Evolutionary conservation across 345 rosid species (phyloP).

Genomic region (Tarenaya hassleriana): DNA sequence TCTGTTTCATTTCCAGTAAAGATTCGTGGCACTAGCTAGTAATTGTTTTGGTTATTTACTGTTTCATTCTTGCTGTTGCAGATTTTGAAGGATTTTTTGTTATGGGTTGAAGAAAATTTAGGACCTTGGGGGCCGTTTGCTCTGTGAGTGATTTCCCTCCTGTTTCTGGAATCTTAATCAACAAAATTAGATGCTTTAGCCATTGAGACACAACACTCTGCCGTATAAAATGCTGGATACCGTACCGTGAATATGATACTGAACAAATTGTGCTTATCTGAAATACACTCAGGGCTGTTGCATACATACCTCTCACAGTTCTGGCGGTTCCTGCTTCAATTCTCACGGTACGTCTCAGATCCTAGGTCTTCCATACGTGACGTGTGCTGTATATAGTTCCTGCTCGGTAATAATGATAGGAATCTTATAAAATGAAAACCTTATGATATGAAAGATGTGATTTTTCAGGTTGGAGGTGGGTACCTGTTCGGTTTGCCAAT

Average conservation of each 20-base stretch:
- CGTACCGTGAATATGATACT: too few species aligned
- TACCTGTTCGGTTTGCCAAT: conserved; percentile 91
- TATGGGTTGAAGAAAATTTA: conserved; percentile 92
- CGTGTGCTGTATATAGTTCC: too few species aligned
- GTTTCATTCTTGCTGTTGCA: conserved; percentile 31
- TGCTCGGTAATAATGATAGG: too few species aligned
- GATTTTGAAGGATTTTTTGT: conserved; percentile 83
- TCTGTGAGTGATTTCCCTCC: conserved; percentile 49
- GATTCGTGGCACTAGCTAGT: background rate
- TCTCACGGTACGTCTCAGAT: conserved; percentile 53
- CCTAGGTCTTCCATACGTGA: conserved; percentile 3
- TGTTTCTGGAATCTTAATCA: background rate
- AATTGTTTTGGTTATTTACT: conserved; percentile 19
- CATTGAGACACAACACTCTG: background rate
- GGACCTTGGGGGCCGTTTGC: conserved; percentile 98
- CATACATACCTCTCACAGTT: conserved; percentile 88
- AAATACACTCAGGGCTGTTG: conserved; percentile 64
- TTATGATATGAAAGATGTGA: conserved; percentile 22
- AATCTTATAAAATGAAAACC: background rate
- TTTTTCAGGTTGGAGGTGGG: conserved; percentile 93
- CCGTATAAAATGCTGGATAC: background rate
- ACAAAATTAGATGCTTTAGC: background rate
- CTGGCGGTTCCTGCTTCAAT: conserved; percentile 99
- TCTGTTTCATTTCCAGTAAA: conserved; percentile 3
- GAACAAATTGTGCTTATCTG: conserved; percentile 14